Base-by-base conservation (phyloP, 1,284 basidiomycete genomes). In the Butyriboletus appendiculatus region DNA sequence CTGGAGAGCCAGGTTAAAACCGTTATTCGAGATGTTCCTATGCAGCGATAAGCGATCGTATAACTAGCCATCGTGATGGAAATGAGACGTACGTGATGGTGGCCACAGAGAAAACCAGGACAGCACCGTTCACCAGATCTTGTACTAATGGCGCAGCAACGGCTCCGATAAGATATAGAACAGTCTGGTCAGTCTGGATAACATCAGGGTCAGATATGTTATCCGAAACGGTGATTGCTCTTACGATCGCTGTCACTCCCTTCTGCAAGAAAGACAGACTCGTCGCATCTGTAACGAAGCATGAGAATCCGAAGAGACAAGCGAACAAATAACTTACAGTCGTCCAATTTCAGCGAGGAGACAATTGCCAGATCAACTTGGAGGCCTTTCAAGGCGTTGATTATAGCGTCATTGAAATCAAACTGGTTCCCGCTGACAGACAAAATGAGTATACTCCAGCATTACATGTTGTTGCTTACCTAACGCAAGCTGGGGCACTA, bases 141-240 rank as follows among this genome's bases (percentile, higher is more conserved):
- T 90, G 87, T 6, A 88, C 81, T 47, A 90, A 74, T 16, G 86
- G 85, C 3, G 78, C 81, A 45, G 84, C 82, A 34, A 88, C 80
- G 3, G 82, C 85, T 34, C 87, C 85, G 43, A 90, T 85, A 46
- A 91, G 76, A 70, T 82, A 88, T 28, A 92, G 72, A 0, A 79
- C 81, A 0, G 84, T 84, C 53, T 77, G 62, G 62, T 91, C 89
- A 7, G 83, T 86, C 78, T 86, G 59, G 5, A 48, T 24, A 49
- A 26, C 28, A 9, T 35, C 35, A 20, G 45, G 16, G 35, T 59
- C 32, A 57, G 12, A 26, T 18, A 22, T n/a, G 20, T 35, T 30
- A 12, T 38, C 18, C 30, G 35, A 15, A 32, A 30, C 0, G 15
- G 0, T 10, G 12, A 42, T 22, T n/a, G 34, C 7, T 64, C 77